Evolutionary conservation across 257 asterid genomes (phyloP).

Genomic region (Capsicum rhomboideum): DNA sequence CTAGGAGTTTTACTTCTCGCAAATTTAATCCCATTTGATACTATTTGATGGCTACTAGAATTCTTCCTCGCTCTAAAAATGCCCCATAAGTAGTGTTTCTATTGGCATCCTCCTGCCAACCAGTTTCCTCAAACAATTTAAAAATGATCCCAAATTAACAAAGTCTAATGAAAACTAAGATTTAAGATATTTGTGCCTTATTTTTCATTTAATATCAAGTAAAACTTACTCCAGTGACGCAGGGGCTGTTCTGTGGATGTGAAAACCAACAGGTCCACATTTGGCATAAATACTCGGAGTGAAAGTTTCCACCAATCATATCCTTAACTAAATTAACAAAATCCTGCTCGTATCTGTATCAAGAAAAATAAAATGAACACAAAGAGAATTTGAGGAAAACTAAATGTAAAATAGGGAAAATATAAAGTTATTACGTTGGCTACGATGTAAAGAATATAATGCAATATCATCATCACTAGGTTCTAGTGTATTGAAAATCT

Average conservation of each 20-base stretch:
- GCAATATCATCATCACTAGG: too few species aligned
- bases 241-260: constrained; percentile 57
- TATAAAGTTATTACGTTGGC: too few species aligned
- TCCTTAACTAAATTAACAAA: too few species aligned
- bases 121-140: not conserved
- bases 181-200: not conserved
- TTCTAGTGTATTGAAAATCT: too few species aligned
- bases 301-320: not conserved
- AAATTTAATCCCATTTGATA: not conserved
- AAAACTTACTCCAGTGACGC: constrained; percentile 54
- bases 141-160: not conserved
- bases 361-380: too few species aligned
- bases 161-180: not conserved
- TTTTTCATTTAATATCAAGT: not conserved
- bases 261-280: constrained; percentile 70
- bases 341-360: too few species aligned
- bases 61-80: constrained; percentile 41
- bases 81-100: constrained; percentile 64
- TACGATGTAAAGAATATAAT: too few species aligned
- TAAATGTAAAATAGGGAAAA: too few species aligned
- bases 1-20: not conserved
- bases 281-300: constrained; percentile 34
- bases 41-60: not conserved
- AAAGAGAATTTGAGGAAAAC: too few species aligned
- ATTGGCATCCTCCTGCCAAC: constrained; percentile 53